Percentiles rank a stretch among this genome's conserved stretches.
These are phyloP conservation scores for Yamadazyma sp. DNA, from an alignment of 805 yeast species.

Conservation along the genomic window DNA sequence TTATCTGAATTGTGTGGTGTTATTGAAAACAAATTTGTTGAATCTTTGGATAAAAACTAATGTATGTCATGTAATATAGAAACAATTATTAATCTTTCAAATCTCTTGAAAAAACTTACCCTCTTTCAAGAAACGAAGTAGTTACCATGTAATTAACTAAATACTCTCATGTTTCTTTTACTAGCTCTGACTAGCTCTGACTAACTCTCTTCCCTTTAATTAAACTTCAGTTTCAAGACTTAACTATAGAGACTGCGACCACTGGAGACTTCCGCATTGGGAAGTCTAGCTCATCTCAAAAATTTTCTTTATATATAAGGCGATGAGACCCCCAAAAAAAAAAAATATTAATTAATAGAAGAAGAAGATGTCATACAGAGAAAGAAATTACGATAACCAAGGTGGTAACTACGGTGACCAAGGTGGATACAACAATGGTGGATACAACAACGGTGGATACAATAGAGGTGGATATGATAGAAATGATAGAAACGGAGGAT, in stretches of 20 bases:
- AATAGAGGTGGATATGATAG: conserved; percentile 32
- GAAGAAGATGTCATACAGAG: conserved; percentile 2
- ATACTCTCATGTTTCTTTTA: too few relatives aligned
- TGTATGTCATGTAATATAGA: conserved; percentile 8
- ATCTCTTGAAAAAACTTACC: too few relatives aligned
- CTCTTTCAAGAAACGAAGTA: too few relatives aligned
- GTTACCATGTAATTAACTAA: too few relatives aligned
- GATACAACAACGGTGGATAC: conserved; percentile 16
- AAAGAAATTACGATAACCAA: conserved; percentile 1
- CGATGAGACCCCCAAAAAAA: background rate
- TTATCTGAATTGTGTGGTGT: conserved; percentile 77
- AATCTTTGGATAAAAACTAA: conserved; percentile 41
- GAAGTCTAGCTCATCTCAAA: conserved; percentile 7
- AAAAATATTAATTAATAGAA: background rate
- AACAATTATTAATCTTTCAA: too few relatives aligned
- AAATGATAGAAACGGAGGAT: conserved; percentile 23
- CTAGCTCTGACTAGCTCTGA: too few relatives aligned
- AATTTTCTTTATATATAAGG: conserved; percentile 2
- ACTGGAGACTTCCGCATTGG: conserved; percentile 4
- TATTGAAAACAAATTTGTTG: conserved; percentile 75
- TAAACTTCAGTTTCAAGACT: too few relatives aligned
- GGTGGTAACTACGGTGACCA: conserved; percentile 9
- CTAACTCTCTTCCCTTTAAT: too few relatives aligned
- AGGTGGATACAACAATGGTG: conserved; percentile 20
- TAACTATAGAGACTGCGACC: too few relatives aligned